Evolutionary conservation across 305 asterid species (phyloP).

Genomic region (Solanum hybrid): DNA sequence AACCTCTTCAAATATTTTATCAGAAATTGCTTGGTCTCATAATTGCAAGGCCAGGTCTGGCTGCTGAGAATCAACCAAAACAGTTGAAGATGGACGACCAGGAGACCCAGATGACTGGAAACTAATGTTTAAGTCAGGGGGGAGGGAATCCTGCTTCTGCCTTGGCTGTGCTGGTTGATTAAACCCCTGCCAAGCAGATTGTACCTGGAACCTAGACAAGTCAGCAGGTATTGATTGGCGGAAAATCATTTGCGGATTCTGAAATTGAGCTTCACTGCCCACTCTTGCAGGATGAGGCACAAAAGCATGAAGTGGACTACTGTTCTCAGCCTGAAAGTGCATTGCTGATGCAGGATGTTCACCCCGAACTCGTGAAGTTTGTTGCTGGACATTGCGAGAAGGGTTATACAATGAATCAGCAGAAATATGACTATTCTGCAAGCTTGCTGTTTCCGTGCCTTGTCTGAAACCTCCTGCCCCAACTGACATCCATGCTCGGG

Average conservation of each 20-base stretch:
- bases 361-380: slow-evolving; percentile 37
- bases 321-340: slow-evolving; percentile 35
- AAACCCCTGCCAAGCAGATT: slow-evolving; percentile 46
- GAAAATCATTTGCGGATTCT: slow-evolving; percentile 40
- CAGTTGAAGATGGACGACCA: slow-evolving; percentile 66
- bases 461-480: slow-evolving; percentile 78
- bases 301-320: slow-evolving; percentile 35
- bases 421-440: slow-evolving; percentile 38
- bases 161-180: slow-evolving; percentile 54
- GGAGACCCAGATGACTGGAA: slow-evolving; percentile 89
- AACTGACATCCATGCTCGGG: slow-evolving; percentile 87
- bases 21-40: slow-evolving; percentile 19
- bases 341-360: slow-evolving; percentile 40
- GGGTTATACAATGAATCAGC: slow-evolving; percentile 49
- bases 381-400: slow-evolving; percentile 41
- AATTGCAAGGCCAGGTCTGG: slow-evolving; percentile 99
- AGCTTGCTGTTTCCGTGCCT: slow-evolving; percentile 30
- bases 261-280: slow-evolving; percentile 49
- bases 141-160: slow-evolving; percentile 63
- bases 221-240: slow-evolving; percentile 61
- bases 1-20: not conserved
- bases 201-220: slow-evolving; percentile 71
- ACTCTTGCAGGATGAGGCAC: slow-evolving; percentile 50
- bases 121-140: slow-evolving; percentile 85
- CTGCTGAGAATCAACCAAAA: slow-evolving; percentile 85